Conservation (phyloP, 192 early-diverging fungal species). For the Rhizophagus sp. region DNA sequence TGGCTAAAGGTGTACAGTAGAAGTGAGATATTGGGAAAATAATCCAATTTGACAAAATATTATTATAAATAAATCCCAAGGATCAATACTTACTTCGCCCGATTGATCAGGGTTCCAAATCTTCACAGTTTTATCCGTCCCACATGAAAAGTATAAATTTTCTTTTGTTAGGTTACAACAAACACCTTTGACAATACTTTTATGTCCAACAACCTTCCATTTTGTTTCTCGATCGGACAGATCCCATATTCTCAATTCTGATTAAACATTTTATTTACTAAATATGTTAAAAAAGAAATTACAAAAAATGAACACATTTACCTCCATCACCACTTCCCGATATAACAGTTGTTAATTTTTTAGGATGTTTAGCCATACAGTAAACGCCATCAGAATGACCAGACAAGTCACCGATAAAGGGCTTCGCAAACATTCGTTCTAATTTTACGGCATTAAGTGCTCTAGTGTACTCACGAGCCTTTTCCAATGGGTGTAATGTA, state of each 20-base stretch:
- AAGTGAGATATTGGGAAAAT: neutral
- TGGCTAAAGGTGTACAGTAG: constrained; percentile 40
- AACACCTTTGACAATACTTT: constrained; percentile 86
- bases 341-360: constrained; percentile 75
- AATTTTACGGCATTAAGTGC: constrained; percentile 94
- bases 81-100: constrained; percentile 22
- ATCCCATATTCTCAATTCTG: constrained; percentile 91
- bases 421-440: constrained; percentile 96
- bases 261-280: constrained; percentile 4
- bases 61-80: neutral
- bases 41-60: neutral
- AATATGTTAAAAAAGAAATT: neutral
- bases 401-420: constrained; percentile 85
- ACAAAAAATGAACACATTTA: constrained; percentile 30
- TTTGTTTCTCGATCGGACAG: constrained; percentile 72
- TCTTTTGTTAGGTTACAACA: constrained; percentile 65
- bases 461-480: constrained; percentile 92
- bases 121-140: constrained; percentile 92
- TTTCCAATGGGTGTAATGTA: constrained; percentile 89
- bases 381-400: constrained; percentile 98
- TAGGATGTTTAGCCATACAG: constrained; percentile 91
- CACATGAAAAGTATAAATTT: constrained; percentile 84
- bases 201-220: constrained; percentile 81
- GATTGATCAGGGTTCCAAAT: constrained; percentile 77
- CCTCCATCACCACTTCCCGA: constrained; percentile 95